phyloP scores from a whole-genome alignment of 139 green algal genomes.

The Chlamydomonas sp. region DNA sequence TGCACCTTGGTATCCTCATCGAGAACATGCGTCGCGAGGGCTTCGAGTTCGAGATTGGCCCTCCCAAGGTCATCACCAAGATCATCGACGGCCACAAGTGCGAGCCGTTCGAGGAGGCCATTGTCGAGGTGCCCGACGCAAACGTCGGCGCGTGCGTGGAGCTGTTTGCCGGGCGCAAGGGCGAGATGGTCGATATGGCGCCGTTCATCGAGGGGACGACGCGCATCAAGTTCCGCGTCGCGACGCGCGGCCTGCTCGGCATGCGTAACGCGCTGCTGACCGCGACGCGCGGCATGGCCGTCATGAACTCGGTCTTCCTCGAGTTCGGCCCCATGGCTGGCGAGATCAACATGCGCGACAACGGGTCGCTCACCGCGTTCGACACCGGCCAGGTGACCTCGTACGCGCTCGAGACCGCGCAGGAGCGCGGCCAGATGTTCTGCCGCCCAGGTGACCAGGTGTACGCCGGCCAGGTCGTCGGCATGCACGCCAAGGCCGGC shows the following conservation, averaged over 20 bases:
- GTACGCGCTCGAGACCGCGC: conserved; percentile 82
- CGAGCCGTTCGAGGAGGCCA: conserved; percentile 91
- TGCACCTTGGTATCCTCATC: conserved; percentile 93
- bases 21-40: conserved; percentile 95
- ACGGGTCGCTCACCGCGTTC: conserved; percentile 79
- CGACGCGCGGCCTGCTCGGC: conserved; percentile 89
- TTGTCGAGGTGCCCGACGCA: conserved; percentile 79
- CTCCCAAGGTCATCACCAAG: conserved; percentile 89
- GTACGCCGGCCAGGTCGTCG: conserved; percentile 92
- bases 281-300: conserved; percentile 85
- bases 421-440: conserved; percentile 90
- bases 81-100: conserved; percentile 60
- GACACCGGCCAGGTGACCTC: conserved; percentile 80
- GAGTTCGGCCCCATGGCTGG: conserved; percentile 25
- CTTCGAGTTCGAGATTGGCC: conserved; percentile 85
- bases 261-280: conserved; percentile 92
- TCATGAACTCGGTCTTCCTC: conserved; percentile 92
- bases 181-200: conserved; percentile 32
- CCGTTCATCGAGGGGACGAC: conserved; percentile 39
- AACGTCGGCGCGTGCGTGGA: conserved; percentile 71
- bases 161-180: conserved; percentile 87
- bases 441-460: conserved; percentile 74
- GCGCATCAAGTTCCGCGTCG: conserved; percentile 66
- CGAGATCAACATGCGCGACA: conserved; percentile 83
- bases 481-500: conserved; percentile 86